These are phyloP conservation scores for Yarrowia bubula DNA, from an alignment of 805 yeast species.

Conservation along the genomic window DNA sequence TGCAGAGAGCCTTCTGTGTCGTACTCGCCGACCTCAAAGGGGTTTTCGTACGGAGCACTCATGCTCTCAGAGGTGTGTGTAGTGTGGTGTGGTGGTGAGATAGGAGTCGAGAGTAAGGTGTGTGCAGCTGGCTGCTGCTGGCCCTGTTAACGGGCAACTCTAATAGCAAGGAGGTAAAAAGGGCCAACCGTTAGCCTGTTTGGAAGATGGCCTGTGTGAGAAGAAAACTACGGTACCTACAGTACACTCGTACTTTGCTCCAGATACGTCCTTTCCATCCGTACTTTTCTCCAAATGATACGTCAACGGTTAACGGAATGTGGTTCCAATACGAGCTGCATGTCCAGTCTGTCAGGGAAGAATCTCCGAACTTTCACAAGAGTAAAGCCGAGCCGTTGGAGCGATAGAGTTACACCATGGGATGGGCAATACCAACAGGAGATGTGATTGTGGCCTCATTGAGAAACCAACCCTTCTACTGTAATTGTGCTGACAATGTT, in stretches of 20 bases:
- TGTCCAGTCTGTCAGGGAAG: neutral
- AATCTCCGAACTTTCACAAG: conserved; percentile 2
- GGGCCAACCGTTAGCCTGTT: neutral
- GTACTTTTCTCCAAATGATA: too few relatives aligned
- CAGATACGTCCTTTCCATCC: too few relatives aligned
- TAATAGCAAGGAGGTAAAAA: neutral
- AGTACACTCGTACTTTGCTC: too few relatives aligned
- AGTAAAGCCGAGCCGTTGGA: conserved; percentile 1
- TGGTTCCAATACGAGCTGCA: conserved; percentile 11
- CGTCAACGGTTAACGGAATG: conserved; percentile 4
- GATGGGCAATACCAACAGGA: neutral
- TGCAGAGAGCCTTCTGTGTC: neutral
- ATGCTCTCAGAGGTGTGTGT: neutral
- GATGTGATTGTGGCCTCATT: too few relatives aligned
- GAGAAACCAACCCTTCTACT: too few relatives aligned
- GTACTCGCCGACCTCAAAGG: conserved; percentile 17
- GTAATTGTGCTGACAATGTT: too few relatives aligned
- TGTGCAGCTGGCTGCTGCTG: conserved; percentile 14
- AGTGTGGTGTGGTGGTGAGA: neutral
- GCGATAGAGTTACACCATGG: neutral
- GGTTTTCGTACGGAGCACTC: conserved; percentile 23
- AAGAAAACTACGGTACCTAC: too few relatives aligned
- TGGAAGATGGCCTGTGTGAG: too few relatives aligned
- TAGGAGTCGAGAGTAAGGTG: neutral
- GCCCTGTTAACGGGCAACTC: conserved; percentile 15